Conservation (phyloP, 2,329 filamentous ascomycete genomes). For the Colletotrichum endophyticum region DNA sequence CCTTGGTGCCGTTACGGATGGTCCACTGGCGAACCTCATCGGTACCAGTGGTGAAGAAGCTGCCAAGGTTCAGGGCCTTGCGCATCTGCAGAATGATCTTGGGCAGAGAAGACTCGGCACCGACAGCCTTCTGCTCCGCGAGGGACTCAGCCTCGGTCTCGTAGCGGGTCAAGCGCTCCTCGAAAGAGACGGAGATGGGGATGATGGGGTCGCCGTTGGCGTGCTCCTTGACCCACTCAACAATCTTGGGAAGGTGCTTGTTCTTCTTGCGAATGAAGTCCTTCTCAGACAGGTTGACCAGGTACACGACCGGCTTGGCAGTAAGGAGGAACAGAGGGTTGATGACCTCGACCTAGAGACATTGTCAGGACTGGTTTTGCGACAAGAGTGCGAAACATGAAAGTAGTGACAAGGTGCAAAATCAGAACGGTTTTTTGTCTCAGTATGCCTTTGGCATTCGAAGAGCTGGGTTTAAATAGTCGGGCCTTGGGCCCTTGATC, state of each 20-base stretch:
- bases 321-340: slow-evolving; percentile 95
- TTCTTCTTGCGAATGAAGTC: slow-evolving; percentile 99
- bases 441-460: slow-evolving; percentile 89
- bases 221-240: slow-evolving; percentile 94
- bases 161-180: slow-evolving; percentile 87
- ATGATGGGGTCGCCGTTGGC: slow-evolving; percentile 88
- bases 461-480: slow-evolving; percentile 98
- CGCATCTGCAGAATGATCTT: slow-evolving; percentile 95
- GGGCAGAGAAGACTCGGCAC: slow-evolving; percentile 85
- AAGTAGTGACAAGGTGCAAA: slow-evolving; percentile 17
- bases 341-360: slow-evolving; percentile 86
- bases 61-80: slow-evolving; percentile 85
- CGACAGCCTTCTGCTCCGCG: slow-evolving; percentile 88
- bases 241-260: slow-evolving; percentile 94
- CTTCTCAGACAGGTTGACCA: slow-evolving; percentile 96
- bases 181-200: slow-evolving; percentile 89
- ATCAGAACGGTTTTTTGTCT: slow-evolving; percentile 66
- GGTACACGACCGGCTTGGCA: slow-evolving; percentile 95
- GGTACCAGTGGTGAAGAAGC: slow-evolving; percentile 95
- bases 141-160: slow-evolving; percentile 76
- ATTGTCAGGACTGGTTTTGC: slow-evolving; percentile 31
- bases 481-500: slow-evolving; percentile 96
- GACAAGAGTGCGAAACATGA: slow-evolving; percentile 22
- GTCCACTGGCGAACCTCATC: slow-evolving; percentile 99
- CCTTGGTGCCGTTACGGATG: slow-evolving; percentile 93